Conservation (phyloP, 192 early-diverging fungal species). For the Mortierella alpina region DNA sequence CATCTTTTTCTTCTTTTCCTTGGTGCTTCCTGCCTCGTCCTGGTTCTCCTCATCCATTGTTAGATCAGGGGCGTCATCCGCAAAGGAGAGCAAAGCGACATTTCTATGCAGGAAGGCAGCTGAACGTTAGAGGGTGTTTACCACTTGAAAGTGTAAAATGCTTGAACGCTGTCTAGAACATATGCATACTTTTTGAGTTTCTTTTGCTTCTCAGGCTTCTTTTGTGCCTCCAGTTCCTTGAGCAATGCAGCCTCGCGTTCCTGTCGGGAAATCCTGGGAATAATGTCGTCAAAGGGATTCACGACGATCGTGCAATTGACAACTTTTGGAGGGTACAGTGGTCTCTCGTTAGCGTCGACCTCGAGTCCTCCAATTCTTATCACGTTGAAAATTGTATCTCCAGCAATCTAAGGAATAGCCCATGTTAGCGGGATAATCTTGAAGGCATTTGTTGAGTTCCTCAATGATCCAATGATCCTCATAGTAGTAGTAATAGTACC, state of each 20-base stretch:
- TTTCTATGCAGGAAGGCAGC: conserved; percentile 60
- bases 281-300: conserved; percentile 95
- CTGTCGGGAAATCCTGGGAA: conserved; percentile 67
- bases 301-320: conserved; percentile 71
- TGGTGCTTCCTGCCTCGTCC: conserved; percentile 22
- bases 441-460: neutral
- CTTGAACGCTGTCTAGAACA: neutral
- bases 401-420: conserved; percentile 70
- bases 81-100: conserved; percentile 89
- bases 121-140: neutral
- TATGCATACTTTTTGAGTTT: conserved; percentile 73
- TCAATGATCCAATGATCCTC: neutral
- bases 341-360: conserved; percentile 83
- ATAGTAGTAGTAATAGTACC: conserved; percentile 40
- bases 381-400: conserved; percentile 91
- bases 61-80: conserved; percentile 72
- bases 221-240: conserved; percentile 44
- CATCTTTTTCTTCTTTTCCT: conserved; percentile 63
- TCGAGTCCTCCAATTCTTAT: conserved; percentile 88
- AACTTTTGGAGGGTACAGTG: conserved; percentile 79
- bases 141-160: neutral
- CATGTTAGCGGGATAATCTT: too few relatives aligned
- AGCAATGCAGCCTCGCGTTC: conserved; percentile 46
- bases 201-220: conserved; percentile 58
- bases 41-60: conserved; percentile 57